Base-by-base conservation (phyloP, 2,329 filamentous ascomycete species). In the Trichoderma asperellum region DNA sequence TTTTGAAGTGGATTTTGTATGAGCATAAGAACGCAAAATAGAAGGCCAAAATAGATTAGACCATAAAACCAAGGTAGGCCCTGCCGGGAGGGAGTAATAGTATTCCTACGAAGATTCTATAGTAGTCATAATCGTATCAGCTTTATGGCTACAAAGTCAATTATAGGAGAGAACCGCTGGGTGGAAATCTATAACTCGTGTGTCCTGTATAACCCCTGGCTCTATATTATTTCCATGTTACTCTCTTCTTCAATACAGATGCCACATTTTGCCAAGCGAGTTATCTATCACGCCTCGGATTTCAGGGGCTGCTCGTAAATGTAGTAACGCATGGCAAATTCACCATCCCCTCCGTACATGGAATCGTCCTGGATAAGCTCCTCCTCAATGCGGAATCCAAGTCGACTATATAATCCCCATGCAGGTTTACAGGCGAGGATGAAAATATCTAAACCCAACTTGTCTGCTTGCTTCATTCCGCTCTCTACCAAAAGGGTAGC, bases 331-430 rank as follows among this genome's bases (percentile, higher is more conserved):
- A 65, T 34, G 16, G 24, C 58, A 43, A 47, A 64, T 2, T 65
- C 29, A 11, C 60, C 60, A 7, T 55, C 29, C 4, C 67, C 67
- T 32, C 67, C 67, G 27, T 64, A 65, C 35, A 64, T 65, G 37
- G 67, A 71, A 59, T 76, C 75, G 63, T 77, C 76, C 63, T 76
- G 75, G 16, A 76, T 69, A 8, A 75, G 67, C n/a, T 72, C 67
- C 3, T 73, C 65, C 4, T 73, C 67, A 37, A 73, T 70, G 12
- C 68, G 71, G 67, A 77, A 77, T 2, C 77, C 74, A 32, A 73
- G 69, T 18, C 71, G 71, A 52, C 70, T 69, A 53, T 77, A 77
- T 6, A 76, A 53, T 12, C 72, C 72, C 27, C 70, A 52, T 4
- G 67, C 76, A 10, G 72, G 70, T 29, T 72, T 73, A 18, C 70